Conservation (phyloP, 78 protist genomes). For the Speleostelium caveatum region DNA sequence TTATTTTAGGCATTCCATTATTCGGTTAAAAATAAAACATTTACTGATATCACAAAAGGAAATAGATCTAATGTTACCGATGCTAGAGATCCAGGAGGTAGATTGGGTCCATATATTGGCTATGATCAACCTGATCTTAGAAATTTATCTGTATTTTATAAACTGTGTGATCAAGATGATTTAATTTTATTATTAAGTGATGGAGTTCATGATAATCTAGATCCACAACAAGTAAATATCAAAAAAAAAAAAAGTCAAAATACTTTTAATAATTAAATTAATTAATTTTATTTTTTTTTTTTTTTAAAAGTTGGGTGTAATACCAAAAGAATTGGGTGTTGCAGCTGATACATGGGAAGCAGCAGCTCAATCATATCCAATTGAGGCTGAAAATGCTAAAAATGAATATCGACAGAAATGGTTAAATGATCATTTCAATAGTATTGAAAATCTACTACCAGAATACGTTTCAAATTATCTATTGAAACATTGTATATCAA, state of each 20-base stretch:
- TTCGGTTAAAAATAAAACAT: slow-evolving; percentile 20
- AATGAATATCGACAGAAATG: slow-evolving; percentile 37
- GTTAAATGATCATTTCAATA: slow-evolving; percentile 30
- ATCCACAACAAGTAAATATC: slow-evolving; percentile 50
- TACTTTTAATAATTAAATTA: background rate
- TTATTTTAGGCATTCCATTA: slow-evolving; percentile 75
- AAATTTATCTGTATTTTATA: slow-evolving; percentile 56
- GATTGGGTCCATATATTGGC: slow-evolving; percentile 67
- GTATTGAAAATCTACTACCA: slow-evolving; percentile 7
- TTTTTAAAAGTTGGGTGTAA: slow-evolving; percentile 12
- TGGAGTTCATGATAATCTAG: slow-evolving; percentile 79
- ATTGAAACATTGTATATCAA: slow-evolving; percentile 55
- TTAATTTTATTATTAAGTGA: slow-evolving; percentile 50
- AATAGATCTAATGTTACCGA: slow-evolving; percentile 67
- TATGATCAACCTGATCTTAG: slow-evolving; percentile 71
- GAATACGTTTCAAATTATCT: slow-evolving; percentile 11
- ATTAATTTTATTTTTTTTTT: background rate
- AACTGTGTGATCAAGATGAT: slow-evolving; percentile 70
- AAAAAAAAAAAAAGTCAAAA: no score
- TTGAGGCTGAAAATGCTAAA: slow-evolving; percentile 41
- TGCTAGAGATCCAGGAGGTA: slow-evolving; percentile 82
- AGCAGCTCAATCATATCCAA: slow-evolving; percentile 27
- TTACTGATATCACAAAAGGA: slow-evolving; percentile 77
- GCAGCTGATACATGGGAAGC: slow-evolving; percentile 56
- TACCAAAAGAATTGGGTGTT: slow-evolving; percentile 40